Evolutionary conservation across 371 early-diverging fungal genomes (phyloP).

Genomic region (Parasitella parasitica): DNA sequence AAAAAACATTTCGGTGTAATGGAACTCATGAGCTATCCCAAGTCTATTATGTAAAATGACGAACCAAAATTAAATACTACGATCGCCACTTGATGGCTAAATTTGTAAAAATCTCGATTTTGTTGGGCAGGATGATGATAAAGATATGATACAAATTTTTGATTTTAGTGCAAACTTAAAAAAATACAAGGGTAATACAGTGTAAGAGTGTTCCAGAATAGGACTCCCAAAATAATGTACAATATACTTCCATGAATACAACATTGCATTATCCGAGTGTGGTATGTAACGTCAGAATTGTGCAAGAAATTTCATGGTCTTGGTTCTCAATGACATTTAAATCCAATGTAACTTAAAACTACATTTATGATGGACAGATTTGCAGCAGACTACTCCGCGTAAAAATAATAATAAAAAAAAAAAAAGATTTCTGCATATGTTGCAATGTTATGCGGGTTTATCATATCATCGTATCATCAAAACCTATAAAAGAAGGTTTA

Average conservation of each 20-base stretch:
- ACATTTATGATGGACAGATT: too few relatives aligned
- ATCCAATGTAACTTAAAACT: too few relatives aligned
- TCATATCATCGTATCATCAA: not conserved
- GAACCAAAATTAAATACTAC: not conserved
- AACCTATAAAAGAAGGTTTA: not conserved
- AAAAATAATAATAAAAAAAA: not conserved
- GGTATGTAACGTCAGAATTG: conserved; percentile 6
- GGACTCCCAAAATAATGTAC: not conserved
- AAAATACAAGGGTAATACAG: conserved; percentile 1
- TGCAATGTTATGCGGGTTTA: not conserved
- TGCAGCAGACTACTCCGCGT: too few relatives aligned
- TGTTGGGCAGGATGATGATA: not conserved
- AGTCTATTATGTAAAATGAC: too few relatives aligned
- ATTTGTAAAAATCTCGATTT: not conserved
- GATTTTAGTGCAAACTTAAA: not conserved
- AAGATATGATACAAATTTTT: not conserved
- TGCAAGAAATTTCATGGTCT: not conserved
- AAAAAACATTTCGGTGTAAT: too few relatives aligned
- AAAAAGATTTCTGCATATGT: not conserved
- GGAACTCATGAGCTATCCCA: too few relatives aligned
- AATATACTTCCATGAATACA: too few relatives aligned
- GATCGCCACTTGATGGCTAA: not conserved
- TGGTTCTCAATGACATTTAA: too few relatives aligned
- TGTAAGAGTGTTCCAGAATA: not conserved
- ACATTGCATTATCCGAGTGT: too few relatives aligned